phyloP scores from a whole-genome alignment of 805 yeast species.

The Candida hispaniensis region DNA sequence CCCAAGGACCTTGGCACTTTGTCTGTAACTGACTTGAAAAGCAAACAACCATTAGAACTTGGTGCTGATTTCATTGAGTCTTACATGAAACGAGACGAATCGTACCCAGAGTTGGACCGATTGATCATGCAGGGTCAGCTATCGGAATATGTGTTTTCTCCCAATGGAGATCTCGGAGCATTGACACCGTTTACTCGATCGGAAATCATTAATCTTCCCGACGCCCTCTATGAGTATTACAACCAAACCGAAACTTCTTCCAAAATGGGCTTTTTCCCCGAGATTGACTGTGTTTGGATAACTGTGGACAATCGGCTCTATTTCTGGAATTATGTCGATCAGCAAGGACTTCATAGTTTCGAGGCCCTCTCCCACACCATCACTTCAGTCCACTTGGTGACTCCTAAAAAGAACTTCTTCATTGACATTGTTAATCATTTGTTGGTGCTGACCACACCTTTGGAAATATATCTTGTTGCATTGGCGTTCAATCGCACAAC shows the following conservation, averaged over 20 bases:
- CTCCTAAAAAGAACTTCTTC: constrained; percentile 73
- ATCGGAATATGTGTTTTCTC: constrained; percentile 24
- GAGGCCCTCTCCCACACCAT: constrained; percentile 77
- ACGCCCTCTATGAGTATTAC: constrained; percentile 62
- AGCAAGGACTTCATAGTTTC: constrained; percentile 62
- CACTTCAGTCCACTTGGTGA: constrained; percentile 61
- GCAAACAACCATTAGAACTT: constrained; percentile 21
- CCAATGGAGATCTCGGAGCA: constrained; percentile 21
- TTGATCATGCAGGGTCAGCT: constrained; percentile 26
- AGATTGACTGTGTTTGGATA: constrained; percentile 76
- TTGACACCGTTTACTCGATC: constrained; percentile 64
- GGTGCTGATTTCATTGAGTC: constrained; percentile 25
- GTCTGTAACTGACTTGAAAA: constrained; percentile 8
- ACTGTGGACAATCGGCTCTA: constrained; percentile 69
- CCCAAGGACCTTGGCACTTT: constrained; percentile 16
- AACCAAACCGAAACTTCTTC: constrained; percentile 53
- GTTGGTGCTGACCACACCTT: constrained; percentile 67
- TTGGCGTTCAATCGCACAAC: constrained; percentile 39
- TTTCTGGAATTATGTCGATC: constrained; percentile 67
- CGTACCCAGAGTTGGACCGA: constrained; percentile 30
- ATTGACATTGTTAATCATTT: constrained; percentile 64
- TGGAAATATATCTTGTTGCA: constrained; percentile 67
- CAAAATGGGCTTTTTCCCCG: constrained; percentile 75
- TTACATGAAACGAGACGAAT: constrained; percentile 24
- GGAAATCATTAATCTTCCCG: constrained; percentile 63